Base-by-base conservation (phyloP, 2,329 filamentous ascomycete species). In the Calonectria hawksworthii region DNA sequence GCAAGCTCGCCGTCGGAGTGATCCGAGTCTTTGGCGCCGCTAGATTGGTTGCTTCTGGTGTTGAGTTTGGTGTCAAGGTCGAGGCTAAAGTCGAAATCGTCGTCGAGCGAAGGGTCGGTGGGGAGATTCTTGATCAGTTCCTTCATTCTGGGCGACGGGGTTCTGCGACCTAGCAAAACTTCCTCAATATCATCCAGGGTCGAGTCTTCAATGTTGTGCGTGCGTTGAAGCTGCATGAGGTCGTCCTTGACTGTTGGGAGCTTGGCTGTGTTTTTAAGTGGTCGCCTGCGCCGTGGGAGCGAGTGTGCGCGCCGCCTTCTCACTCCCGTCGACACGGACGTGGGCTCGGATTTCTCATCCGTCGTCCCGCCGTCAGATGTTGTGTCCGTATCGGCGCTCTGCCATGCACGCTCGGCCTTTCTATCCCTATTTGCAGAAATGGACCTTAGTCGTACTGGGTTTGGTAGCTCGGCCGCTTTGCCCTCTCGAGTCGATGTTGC, bases 101-200 rank as follows among this genome's bases (percentile, higher is more conserved):
- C 79, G 11, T 81, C 74, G 13, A 72, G 59, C 21, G 73, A 72
- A 3, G 80, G 73, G n/a, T 80, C 51, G 13, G 82, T 74, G 14
- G 81, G 76, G 8, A 81, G 47, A 28, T 83, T 76, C 51, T 82
- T 78, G 9, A 82, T 74, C 18, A 83, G 75, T 21, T 73, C 77
- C 47, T 81, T 77, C 16, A 82, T 71, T 50, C 78, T 77, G 10
- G 78, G 77, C 10, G 79, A 79, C 14, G 79, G 76, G 7, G 81
- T 75, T 72, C 84, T 85, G 66, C 83, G 83, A n/a, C 84, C 84
- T 36, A 82, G 81, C 32, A 91, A 79, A 50, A 92, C 83, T 34
- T 89, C 88, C 72, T 89, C 89, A 36, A 92, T 84, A 74, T 92
- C 89, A 63, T 92, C 90, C n/a, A 92, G 82, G 0, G 90, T 92